Conservation (phyloP, 1,284 basidiomycete genomes). For the Sphaerobolus stellatus region DNA sequence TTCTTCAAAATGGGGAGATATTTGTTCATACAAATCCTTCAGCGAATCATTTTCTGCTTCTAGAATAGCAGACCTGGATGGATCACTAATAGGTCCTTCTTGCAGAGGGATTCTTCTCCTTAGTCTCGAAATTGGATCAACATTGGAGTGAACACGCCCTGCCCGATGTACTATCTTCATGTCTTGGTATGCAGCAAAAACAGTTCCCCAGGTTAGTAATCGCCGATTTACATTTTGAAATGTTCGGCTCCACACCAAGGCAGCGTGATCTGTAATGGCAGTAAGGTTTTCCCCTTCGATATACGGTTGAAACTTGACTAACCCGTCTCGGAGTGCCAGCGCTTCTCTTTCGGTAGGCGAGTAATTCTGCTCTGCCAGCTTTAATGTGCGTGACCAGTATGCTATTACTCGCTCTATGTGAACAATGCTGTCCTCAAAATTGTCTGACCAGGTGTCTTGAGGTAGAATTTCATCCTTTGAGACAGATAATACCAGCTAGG, state of each 20-base stretch:
- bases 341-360: constrained; percentile 38
- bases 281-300: constrained; percentile 32
- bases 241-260: constrained; percentile 33
- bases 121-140: constrained; percentile 36
- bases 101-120: constrained; percentile 14
- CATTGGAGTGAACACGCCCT: constrained; percentile 36
- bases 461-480: constrained; percentile 14
- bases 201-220: constrained; percentile 27
- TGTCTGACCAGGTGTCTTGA: constrained; percentile 22
- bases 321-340: constrained; percentile 32
- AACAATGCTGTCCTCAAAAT: constrained; percentile 33
- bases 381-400: constrained; percentile 34
- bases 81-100: constrained; percentile 9
- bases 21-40: too few relatives aligned
- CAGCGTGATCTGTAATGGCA: constrained; percentile 34
- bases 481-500: constrained; percentile 6
- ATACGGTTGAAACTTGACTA: constrained; percentile 34
- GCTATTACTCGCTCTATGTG: constrained; percentile 33
- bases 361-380: constrained; percentile 33
- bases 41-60: too few relatives aligned
- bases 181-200: constrained; percentile 30
- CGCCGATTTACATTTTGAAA: constrained; percentile 32
- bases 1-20: too few relatives aligned
- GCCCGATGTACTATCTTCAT: constrained; percentile 36
- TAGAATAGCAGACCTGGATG: too few relatives aligned